Percentiles rank a stretch among this genome's conserved stretches.
phyloP scores from a whole-genome alignment of 441 rosid species.

The Adansonia grandidieri region DNA sequence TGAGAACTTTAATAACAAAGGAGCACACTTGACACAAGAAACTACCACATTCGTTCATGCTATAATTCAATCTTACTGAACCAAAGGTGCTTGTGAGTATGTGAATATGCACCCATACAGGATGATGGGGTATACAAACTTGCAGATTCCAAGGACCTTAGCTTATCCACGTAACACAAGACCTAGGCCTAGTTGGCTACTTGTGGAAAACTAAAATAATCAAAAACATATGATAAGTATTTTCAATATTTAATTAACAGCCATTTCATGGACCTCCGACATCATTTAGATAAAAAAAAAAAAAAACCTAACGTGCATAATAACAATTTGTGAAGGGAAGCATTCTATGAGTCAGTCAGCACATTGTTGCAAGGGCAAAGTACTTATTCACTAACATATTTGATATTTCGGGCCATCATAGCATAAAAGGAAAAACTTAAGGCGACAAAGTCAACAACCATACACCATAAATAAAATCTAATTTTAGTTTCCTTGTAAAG shows the following conservation, averaged over 20 bases:
- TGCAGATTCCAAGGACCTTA: not conserved
- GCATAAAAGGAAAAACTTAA: not conserved
- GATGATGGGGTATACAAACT: not conserved
- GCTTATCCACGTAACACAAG: not conserved
- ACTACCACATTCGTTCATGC: slow-evolving; percentile 18
- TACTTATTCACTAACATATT: not conserved
- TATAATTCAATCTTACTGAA: not conserved
- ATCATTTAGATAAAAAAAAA: not conserved
- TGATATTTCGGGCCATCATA: not conserved
- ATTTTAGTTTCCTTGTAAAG: not conserved
- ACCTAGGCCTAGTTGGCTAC: not conserved
- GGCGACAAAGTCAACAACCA: not conserved
- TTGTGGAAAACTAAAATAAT: not conserved
- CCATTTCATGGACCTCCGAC: not conserved
- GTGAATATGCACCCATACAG: not conserved
- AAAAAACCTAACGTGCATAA: not conserved
- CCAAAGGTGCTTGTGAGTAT: not conserved
- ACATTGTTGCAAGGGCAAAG: slow-evolving; percentile 13
- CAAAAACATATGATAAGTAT: not conserved
- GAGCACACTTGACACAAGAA: not conserved
- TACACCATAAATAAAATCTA: not conserved
- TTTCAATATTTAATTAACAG: not conserved
- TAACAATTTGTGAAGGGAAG: not conserved
- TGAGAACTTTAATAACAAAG: not conserved
- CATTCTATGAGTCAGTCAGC: not conserved